Evolutionary conservation across 2,329 filamentous ascomycete genomes (phyloP).

Genomic region (Aspergillus ustus): DNA sequence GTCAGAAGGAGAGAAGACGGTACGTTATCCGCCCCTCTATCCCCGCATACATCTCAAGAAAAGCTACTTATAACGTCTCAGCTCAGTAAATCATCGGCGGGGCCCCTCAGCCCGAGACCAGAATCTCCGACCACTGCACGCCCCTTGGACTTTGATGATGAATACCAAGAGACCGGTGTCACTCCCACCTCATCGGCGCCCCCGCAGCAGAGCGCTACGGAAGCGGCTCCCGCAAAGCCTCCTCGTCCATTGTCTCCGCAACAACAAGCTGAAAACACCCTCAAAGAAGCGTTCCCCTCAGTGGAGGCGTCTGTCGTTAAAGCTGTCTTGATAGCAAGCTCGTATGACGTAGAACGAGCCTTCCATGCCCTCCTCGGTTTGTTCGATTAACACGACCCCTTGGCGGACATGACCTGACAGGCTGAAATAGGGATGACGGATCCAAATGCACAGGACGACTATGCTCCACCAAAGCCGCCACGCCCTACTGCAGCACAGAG

Average conservation of each 20-base stretch:
- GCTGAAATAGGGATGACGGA: constrained; percentile 71
- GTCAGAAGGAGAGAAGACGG: constrained; percentile 44
- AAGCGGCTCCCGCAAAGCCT: constrained; percentile 73
- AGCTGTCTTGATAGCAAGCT: constrained; percentile 84
- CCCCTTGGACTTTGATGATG: constrained; percentile 62
- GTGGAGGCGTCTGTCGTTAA: constrained; percentile 82
- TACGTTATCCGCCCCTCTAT: constrained; percentile 25
- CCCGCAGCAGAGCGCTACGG: constrained; percentile 33
- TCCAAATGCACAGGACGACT: constrained; percentile 69
- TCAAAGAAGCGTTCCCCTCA: constrained; percentile 90
- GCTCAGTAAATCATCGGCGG: constrained; percentile 39
- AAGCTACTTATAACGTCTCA: constrained; percentile 29
- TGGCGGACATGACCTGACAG: constrained; percentile 5
- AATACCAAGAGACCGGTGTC: constrained; percentile 52
- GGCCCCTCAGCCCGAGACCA: constrained; percentile 42
- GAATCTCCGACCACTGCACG: constrained; percentile 62
- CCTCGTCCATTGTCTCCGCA: constrained; percentile 80
- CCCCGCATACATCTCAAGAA: constrained; percentile 17
- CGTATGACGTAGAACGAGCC: constrained; percentile 85
- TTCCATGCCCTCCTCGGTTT: constrained; percentile 91
- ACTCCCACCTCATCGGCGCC: constrained; percentile 31
- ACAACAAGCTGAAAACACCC: constrained; percentile 82
- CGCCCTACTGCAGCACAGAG: constrained; percentile 71
- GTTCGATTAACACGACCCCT: constrained; percentile 27
- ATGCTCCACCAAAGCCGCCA: constrained; percentile 77